phyloP scores from a whole-genome alignment of 2,329 filamentous ascomycete species.

The Colletotrichum viniferum region DNA sequence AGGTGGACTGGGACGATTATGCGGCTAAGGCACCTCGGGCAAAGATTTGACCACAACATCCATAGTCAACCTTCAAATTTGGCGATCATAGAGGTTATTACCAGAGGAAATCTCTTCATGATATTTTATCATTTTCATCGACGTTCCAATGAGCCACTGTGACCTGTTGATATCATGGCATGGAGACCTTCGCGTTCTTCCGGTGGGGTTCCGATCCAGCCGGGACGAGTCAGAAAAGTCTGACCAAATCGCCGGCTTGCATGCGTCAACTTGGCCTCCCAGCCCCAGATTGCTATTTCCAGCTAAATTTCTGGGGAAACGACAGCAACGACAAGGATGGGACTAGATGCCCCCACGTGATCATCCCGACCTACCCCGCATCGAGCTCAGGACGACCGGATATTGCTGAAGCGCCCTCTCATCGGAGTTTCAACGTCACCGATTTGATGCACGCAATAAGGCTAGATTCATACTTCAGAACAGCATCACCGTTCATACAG shows the following conservation, averaged over 20 bases:
- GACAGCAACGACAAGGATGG: neutral
- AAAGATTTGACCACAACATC: neutral
- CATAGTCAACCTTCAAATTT: neutral
- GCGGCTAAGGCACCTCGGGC: neutral
- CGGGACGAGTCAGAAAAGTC: neutral
- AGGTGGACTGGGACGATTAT: neutral
- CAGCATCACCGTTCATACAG: neutral
- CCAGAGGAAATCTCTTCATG: accelerated
- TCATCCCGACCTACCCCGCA: neutral
- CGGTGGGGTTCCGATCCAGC: neutral
- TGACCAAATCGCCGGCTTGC: neutral
- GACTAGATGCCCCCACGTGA: neutral
- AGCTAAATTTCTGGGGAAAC: neutral
- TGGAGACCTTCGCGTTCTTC: neutral
- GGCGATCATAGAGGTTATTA: accelerated
- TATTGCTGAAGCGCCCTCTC: neutral
- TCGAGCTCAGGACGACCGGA: neutral
- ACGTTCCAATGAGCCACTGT: accelerated
- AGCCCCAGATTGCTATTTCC: neutral
- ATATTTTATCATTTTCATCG: neutral
- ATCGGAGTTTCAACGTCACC: neutral
- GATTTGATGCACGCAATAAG: neutral
- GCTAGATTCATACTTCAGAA: neutral
- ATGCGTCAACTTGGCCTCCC: neutral
- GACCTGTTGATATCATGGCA: neutral